phyloP scores from a whole-genome alignment of 441 rosid species.

The Dalechampia spathulata region DNA sequence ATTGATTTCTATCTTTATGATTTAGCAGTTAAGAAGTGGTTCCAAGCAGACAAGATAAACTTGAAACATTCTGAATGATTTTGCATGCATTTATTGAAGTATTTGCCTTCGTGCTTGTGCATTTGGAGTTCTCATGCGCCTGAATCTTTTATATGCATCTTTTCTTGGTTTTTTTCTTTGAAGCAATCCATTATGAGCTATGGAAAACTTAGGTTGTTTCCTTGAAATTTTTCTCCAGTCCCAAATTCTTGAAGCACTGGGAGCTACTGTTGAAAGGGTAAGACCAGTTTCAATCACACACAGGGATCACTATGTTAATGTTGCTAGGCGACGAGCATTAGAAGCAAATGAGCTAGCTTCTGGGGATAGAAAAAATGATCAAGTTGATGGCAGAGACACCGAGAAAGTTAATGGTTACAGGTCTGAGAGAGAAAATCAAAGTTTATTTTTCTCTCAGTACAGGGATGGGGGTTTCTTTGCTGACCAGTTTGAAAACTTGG shows the following conservation, averaged over 20 bases:
- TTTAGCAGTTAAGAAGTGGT: not conserved
- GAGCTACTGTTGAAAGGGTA: conserved; percentile 90
- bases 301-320: conserved; percentile 80
- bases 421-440: conserved; percentile 30
- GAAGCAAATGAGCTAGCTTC: conserved; percentile 69
- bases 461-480: conserved; percentile 84
- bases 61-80: not conserved
- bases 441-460: conserved; percentile 30
- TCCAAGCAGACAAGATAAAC: not conserved
- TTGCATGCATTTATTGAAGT: not conserved
- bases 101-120: not conserved
- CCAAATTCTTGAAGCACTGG: conserved; percentile 88
- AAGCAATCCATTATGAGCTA: not conserved
- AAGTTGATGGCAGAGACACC: conserved; percentile 23
- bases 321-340: conserved; percentile 74
- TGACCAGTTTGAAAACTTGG: conserved; percentile 92
- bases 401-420: conserved; percentile 35
- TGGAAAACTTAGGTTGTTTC: conserved; percentile 5
- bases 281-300: conserved; percentile 92
- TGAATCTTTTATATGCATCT: not conserved
- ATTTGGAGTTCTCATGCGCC: not conserved
- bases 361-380: conserved; percentile 21
- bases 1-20: not conserved
- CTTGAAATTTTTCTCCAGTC: conserved; percentile 43
- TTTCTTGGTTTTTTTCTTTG: not conserved